Evolutionary conservation across 2,329 filamentous ascomycete genomes (phyloP), one percentile per base, ranked within the genome.

Genomic region (Aspergillus proliferans): DNA sequence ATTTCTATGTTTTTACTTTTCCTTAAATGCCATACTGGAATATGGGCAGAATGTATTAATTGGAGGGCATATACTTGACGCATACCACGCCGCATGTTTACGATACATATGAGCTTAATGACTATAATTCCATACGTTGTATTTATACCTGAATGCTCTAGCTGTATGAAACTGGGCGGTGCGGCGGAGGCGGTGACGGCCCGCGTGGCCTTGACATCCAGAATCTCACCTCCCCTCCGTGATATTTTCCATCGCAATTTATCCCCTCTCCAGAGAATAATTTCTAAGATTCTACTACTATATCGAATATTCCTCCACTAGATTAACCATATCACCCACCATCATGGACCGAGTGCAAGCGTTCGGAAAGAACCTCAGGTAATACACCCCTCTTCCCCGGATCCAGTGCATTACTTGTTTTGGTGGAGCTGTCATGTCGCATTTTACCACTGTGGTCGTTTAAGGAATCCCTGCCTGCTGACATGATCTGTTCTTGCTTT

Each of bases 331-430:
- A 21, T 45, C 48, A 38, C 47, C 7, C 26, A 33, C 7, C 48
- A 62, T 52, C 56, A 87, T 87, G 84, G 83, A 87, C 67, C 85
- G 85, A 69, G 76, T 87, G 58, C 77, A 80, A 64, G 81, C 81
- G 53, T 85, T 86, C 64, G 82, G 84, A 63, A 86, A 86, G 77
- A 86, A 80, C 71, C 77, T 87, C 65, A 80, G 78, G 82, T 85
- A 72, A 60, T 78, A 63, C 55, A 45, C 49, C 57, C 51, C 50
- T 42, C 24, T 47, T 24, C 26, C 47, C 52, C 40, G 36, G 26
- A 39, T 39, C 30, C 43, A 40, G 41, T 47, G 43, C 53, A 51
- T 51, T 45, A n/a, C 24, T 36, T 15, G 15, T 45, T 45, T 22
- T 18, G 2, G 7, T 18, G n/a, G 14, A 18, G 34, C 5, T 18